Evolutionary conservation across 2,329 filamentous ascomycete species (phyloP).

Genomic region (Coleophoma eucalyptorum): DNA sequence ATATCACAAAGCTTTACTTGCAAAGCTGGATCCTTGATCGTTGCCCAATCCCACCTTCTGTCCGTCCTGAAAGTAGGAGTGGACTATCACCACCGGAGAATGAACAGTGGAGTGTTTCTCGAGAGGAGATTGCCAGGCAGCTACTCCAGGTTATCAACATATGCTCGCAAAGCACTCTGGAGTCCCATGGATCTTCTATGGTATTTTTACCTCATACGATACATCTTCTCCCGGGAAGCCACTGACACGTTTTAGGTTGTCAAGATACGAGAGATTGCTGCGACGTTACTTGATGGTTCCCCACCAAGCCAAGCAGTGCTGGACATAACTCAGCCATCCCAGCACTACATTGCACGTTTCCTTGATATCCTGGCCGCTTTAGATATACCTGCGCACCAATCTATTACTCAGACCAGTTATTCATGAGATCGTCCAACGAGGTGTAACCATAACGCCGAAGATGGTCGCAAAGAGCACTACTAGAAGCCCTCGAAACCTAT

Average conservation of each 20-base stretch:
- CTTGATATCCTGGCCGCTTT: neutral
- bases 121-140: slow-evolving; percentile 8
- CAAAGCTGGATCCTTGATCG: slow-evolving; percentile 19
- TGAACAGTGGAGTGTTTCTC: neutral
- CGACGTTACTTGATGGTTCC: slow-evolving; percentile 12
- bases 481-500: too few species aligned
- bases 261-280: slow-evolving; percentile 23
- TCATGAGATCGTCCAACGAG: too few species aligned
- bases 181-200: slow-evolving; percentile 18
- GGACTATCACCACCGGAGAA: neutral
- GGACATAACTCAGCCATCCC: neutral
- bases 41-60: neutral
- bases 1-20: slow-evolving; percentile 20
- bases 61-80: slow-evolving; percentile 2
- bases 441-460: too few species aligned
- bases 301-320: neutral
- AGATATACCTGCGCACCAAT: neutral
- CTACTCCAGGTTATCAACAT: slow-evolving; percentile 10
- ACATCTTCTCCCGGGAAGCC: neutral
- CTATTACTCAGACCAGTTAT: neutral
- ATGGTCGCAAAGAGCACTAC: too few species aligned
- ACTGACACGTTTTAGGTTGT: neutral
- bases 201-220: neutral
- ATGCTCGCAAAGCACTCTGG: slow-evolving; percentile 12
- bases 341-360: neutral